Evolutionary conservation across 352 stramenopile species (phyloP), one percentile per base, ranked within the genome.

Genomic region (Thraustotheca clavata): DNA sequence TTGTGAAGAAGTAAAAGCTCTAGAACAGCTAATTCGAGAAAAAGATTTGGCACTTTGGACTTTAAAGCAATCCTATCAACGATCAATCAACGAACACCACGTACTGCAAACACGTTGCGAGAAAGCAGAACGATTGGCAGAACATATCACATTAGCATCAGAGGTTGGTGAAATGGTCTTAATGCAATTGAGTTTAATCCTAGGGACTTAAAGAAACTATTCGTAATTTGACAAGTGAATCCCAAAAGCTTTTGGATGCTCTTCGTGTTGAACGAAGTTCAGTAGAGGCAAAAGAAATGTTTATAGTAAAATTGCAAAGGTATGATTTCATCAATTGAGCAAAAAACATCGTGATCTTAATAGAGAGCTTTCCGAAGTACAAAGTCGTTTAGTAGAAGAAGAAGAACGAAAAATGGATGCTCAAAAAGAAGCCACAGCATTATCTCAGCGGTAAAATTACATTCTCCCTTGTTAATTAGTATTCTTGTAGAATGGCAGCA

Each of bases 391-490:
- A 14, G 33, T 27, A 12, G 54, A 41, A 4, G 54, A 62, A 16
- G 57, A 65, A 36, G 57, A 50, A n/a, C 20, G 32, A 26, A 54
- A 38, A 27, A 18, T 65, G 4, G 57, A 65, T 12, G 57, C 57
- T 9, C 24, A 40, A 20, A 54, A 65, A 16, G 57, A 65, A 7
- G 36, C 32, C 3, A 36, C 18, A 26, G 11, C 57, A 9, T 46
- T 65, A 14, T 32, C 46, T 5, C 57, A 65, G 43, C 20, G 57
- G 57, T 65, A 62, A 3, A 3, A 47, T 1, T 9, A 12, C 12
- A 43, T 43, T 20, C 11, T 59, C 6, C 24, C 18, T 59, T 59
- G 49, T 40, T 18, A 29, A 39, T 8, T 3, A 52, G 33, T 59
- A 3, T 8, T 39, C 11, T 20, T 60, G 29, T 49, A 62, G 54